These are phyloP conservation scores for Pachysolen tannophilus DNA, from an alignment of 805 yeast genomes.

Conservation along the genomic window DNA sequence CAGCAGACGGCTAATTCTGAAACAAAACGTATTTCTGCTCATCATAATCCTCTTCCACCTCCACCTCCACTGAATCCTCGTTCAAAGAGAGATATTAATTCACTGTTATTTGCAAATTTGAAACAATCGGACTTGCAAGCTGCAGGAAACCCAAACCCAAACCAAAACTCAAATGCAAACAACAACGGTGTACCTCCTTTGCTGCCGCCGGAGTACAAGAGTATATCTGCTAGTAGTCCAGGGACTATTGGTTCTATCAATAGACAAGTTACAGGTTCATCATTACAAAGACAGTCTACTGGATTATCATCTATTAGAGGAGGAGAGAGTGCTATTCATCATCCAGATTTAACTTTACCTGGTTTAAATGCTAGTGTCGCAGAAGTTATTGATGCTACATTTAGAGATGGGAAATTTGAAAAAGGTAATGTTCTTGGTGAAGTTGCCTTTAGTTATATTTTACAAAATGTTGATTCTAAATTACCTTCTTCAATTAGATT, in stretches of 20 bases:
- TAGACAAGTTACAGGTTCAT: slow-evolving; percentile 38
- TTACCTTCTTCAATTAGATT: slow-evolving; percentile 24
- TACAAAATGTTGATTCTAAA: slow-evolving; percentile 29
- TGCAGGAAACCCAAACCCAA: slow-evolving; percentile 8
- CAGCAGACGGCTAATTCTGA: neutral
- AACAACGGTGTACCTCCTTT: slow-evolving; percentile 7
- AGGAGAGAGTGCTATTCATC: slow-evolving; percentile 30
- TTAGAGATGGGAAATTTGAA: slow-evolving; percentile 55
- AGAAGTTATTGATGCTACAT: slow-evolving; percentile 73
- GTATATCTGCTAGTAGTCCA: neutral
- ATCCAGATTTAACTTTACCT: slow-evolving; percentile 41
- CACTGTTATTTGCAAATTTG: slow-evolving; percentile 38
- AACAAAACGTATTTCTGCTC: neutral
- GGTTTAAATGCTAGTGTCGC: slow-evolving; percentile 80
- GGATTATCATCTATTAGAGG: slow-evolving; percentile 21
- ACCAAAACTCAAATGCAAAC: neutral
- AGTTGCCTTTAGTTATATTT: slow-evolving; percentile 66
- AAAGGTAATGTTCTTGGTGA: slow-evolving; percentile 74
- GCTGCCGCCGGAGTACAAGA: slow-evolving; percentile 16
- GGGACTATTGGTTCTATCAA: slow-evolving; percentile 19
- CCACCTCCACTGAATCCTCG: slow-evolving; percentile 28
- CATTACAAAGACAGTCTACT: slow-evolving; percentile 21
- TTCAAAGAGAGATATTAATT: slow-evolving; percentile 33
- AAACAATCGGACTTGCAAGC: slow-evolving; percentile 26
- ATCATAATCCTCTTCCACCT: slow-evolving; percentile 12